Evolutionary conservation across 106 monocot species (phyloP).

Genomic region (Dendrobium officinale): DNA sequence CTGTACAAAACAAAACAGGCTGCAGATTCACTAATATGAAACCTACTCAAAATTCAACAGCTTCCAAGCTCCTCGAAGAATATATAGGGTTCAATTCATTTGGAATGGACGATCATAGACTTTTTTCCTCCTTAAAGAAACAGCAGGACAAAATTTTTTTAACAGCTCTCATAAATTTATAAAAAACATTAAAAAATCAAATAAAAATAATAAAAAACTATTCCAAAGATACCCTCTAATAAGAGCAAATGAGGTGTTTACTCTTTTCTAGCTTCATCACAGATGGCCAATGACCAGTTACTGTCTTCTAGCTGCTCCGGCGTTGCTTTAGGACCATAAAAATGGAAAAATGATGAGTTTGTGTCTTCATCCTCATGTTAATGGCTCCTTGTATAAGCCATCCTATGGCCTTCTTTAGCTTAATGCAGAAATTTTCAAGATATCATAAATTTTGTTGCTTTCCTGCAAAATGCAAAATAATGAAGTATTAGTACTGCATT

Average conservation of each 20-base stretch:
- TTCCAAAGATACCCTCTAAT: neutral
- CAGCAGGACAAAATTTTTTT: too few relatives aligned
- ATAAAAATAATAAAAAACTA: too few relatives aligned
- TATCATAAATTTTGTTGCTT: neutral
- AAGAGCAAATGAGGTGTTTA: neutral
- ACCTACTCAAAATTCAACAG: too few relatives aligned
- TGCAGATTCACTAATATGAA: too few relatives aligned
- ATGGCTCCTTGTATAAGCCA: neutral
- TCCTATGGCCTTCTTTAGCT: neutral
- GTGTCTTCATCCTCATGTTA: neutral
- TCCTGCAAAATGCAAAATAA: constrained; percentile 9
- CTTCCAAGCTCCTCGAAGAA: too few relatives aligned
- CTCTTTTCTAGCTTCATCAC: neutral
- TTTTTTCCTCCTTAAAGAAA: too few relatives aligned
- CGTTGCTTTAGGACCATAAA: neutral
- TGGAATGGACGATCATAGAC: too few relatives aligned
- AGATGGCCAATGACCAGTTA: neutral
- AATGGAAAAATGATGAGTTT: neutral
- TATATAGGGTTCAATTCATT: too few relatives aligned
- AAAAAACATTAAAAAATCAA: too few relatives aligned
- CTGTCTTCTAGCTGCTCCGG: neutral
- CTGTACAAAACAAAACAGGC: too few relatives aligned
- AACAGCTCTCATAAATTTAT: too few relatives aligned
- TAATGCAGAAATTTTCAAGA: neutral
- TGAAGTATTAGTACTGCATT: neutral